A percentile compares a stretch with the other conserved stretches of the same genome.
Evolutionary conservation across 345 rosid species (phyloP).

Genomic region (Chamaenerion angustifolium): DNA sequence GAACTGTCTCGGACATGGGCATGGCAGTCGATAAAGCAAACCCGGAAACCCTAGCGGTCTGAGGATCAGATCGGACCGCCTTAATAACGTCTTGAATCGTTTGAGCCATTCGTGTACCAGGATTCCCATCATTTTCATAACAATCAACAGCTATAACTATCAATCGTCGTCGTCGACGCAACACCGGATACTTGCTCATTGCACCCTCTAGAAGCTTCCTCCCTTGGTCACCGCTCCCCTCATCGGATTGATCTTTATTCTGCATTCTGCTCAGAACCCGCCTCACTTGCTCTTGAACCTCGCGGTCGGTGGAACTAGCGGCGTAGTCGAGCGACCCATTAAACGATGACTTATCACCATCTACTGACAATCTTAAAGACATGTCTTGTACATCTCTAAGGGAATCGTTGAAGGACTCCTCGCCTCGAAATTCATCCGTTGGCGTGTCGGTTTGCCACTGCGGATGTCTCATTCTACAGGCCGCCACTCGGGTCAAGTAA

Average conservation of each 20-base stretch:
- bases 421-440: conserved; percentile 39
- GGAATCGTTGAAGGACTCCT: conserved; percentile 73
- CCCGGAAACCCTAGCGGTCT: conserved; percentile 49
- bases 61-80: conserved; percentile 49
- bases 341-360: conserved; percentile 61
- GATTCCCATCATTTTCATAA: conserved; percentile 48
- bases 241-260: conserved; percentile 29
- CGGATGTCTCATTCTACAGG: conserved; percentile 88
- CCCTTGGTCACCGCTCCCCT: conserved; percentile 31
- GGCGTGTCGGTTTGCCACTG: conserved; percentile 93
- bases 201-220: conserved; percentile 33
- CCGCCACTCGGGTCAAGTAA: conserved; percentile 84
- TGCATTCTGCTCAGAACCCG: conserved; percentile 58
- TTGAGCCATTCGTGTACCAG: conserved; percentile 47
- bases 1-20: conserved; percentile 48
- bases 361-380: conserved; percentile 87
- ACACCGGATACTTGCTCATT: conserved; percentile 55
- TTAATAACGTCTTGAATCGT: conserved; percentile 50
- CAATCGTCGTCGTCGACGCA: conserved; percentile 62
- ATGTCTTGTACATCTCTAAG: conserved; percentile 85
- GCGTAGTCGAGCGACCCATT: conserved; percentile 41
- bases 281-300: conserved; percentile 51
- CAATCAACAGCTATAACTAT: conserved; percentile 70
- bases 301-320: conserved; percentile 20
- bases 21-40: conserved; percentile 74